Conservation (phyloP, 495 filamentous ascomycete genomes). For the Neurospora sp. region DNA sequence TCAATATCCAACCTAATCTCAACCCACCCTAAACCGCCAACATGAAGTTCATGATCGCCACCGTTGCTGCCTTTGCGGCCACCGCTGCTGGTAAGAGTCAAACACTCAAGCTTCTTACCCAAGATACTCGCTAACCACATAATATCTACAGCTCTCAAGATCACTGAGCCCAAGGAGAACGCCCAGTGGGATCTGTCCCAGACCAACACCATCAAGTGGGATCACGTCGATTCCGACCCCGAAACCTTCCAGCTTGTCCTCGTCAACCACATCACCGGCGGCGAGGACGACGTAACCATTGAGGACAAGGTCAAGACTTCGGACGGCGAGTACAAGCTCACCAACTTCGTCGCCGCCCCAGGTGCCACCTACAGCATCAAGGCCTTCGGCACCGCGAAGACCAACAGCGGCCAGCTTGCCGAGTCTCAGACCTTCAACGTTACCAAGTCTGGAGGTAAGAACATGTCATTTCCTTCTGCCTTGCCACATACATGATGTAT, state of each 20-base stretch:
- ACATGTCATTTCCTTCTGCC: background rate
- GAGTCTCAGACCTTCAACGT: slow-evolving; percentile 14
- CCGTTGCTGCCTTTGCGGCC: slow-evolving; percentile 8
- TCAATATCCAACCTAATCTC: background rate
- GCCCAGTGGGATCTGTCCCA: slow-evolving; percentile 8
- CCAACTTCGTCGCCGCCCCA: slow-evolving; percentile 10
- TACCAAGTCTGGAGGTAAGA: slow-evolving; percentile 15
- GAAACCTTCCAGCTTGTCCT: slow-evolving; percentile 12
- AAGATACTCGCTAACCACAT: background rate
- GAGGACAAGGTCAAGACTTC: slow-evolving; percentile 8
- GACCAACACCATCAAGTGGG: slow-evolving; percentile 15
- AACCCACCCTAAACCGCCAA: background rate
- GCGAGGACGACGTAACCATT: slow-evolving; percentile 1
- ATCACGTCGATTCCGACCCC: slow-evolving; percentile 8
- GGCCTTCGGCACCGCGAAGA: slow-evolving; percentile 4
- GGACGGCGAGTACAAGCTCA: slow-evolving; percentile 8
- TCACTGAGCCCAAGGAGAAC: slow-evolving; percentile 1
- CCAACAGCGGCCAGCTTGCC: slow-evolving; percentile 8
- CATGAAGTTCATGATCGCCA: slow-evolving; percentile 7
- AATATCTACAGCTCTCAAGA: background rate
- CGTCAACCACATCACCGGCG: slow-evolving; percentile 7
- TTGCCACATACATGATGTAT: background rate
- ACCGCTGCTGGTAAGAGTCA: slow-evolving; percentile 4
- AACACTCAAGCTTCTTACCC: background rate
- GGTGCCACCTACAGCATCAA: slow-evolving; percentile 15